phyloP scores from a whole-genome alignment of 768 basidiomycete genomes.

The Tephrocybe sp. region DNA sequence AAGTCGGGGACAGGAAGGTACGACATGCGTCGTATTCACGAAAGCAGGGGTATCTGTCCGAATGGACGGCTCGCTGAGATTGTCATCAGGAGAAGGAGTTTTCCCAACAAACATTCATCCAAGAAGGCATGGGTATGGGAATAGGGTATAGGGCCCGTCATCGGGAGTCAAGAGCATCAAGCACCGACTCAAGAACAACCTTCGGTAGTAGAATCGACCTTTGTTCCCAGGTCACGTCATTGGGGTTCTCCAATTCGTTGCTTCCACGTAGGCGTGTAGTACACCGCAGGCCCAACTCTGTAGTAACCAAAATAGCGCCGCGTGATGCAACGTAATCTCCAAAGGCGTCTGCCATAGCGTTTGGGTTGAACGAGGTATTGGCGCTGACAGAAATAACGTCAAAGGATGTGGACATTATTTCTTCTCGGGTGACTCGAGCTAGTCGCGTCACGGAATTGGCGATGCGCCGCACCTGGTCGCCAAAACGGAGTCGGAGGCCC shows the following conservation, averaged over 20 bases:
- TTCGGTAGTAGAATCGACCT: slow-evolving; percentile 68
- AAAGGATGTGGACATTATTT: slow-evolving; percentile 76
- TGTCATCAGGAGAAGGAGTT: neutral
- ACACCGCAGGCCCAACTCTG: slow-evolving; percentile 69
- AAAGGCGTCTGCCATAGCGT: slow-evolving; percentile 42
- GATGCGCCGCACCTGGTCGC: slow-evolving; percentile 62
- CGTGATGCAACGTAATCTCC: slow-evolving; percentile 51
- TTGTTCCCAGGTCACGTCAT: slow-evolving; percentile 47
- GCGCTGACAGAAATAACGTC: slow-evolving; percentile 64
- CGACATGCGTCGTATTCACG: neutral
- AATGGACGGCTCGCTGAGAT: neutral
- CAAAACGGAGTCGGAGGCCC: slow-evolving; percentile 43
- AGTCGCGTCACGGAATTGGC: slow-evolving; percentile 61
- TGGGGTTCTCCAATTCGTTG: slow-evolving; percentile 23
- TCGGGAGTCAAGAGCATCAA: slow-evolving; percentile 38
- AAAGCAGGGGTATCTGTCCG: slow-evolving; percentile 1
- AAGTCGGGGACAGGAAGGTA: neutral
- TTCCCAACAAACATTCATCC: neutral
- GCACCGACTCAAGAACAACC: slow-evolving; percentile 71
- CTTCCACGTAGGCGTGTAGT: slow-evolving; percentile 43
- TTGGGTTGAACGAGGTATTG: slow-evolving; percentile 42
- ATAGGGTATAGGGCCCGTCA: slow-evolving; percentile 1
- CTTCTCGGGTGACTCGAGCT: slow-evolving; percentile 64
- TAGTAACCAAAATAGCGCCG: slow-evolving; percentile 61
- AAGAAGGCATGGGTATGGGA: neutral